A percentile compares a stretch with the other conserved stretches of the same genome.
phyloP scores from a whole-genome alignment of 257 asterid genomes.

The Echium plantagineum region DNA sequence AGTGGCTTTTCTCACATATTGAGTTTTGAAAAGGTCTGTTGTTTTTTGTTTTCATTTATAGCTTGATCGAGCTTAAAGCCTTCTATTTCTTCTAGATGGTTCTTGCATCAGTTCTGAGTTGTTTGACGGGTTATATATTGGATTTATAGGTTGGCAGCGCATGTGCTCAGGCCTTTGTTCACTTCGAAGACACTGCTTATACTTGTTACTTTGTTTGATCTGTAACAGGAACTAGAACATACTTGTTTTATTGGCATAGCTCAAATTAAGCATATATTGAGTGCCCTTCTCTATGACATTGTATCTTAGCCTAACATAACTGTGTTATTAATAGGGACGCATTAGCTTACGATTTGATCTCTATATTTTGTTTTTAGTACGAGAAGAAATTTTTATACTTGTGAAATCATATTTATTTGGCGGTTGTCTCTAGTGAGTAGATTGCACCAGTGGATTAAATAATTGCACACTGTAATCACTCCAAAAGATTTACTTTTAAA shows the following conservation, averaged over 20 bases:
- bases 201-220: constrained; percentile 45
- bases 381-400: no score
- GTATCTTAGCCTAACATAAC: no score
- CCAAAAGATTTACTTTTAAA: no score
- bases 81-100: constrained; percentile 57
- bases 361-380: no score
- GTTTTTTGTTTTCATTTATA: constrained; percentile 25
- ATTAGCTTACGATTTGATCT: no score
- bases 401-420: no score
- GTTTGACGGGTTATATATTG: constrained; percentile 78
- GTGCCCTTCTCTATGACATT: no score
- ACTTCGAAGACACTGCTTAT: constrained; percentile 62
- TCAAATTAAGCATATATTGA: not conserved
- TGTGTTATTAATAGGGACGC: no score
- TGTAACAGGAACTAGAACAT: constrained; percentile 52
- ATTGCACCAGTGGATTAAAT: no score
- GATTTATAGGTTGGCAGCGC: constrained; percentile 97
- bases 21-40: constrained; percentile 81
- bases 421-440: no score
- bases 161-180: constrained; percentile 96
- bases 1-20: constrained; percentile 66
- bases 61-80: constrained; percentile 53
- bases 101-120: constrained; percentile 59
- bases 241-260: constrained; percentile 16
- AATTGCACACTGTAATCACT: no score